phyloP scores from a whole-genome alignment of 371 early-diverging fungal species.

The Coemansia sp. region DNA sequence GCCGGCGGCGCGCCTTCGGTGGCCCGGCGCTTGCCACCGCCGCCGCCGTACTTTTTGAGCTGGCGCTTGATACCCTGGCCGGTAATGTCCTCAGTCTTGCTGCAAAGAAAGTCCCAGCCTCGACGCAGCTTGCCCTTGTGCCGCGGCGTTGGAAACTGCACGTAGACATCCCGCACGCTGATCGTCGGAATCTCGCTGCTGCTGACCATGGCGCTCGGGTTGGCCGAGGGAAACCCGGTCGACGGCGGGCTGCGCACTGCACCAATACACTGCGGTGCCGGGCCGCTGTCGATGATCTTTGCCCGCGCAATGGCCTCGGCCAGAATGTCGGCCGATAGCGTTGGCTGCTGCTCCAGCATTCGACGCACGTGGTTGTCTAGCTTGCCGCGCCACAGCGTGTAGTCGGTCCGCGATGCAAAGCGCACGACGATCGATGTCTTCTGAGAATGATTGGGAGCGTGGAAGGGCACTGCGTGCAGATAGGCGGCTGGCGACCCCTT shows the following conservation, averaged over 20 bases:
- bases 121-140: slow-evolving; percentile 42
- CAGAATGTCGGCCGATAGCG: slow-evolving; percentile 39
- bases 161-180: slow-evolving; percentile 49
- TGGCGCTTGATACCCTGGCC: slow-evolving; percentile 45
- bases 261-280: slow-evolving; percentile 16
- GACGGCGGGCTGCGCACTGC: slow-evolving; percentile 27
- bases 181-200: slow-evolving; percentile 37
- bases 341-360: slow-evolving; percentile 23
- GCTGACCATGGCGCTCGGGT: slow-evolving; percentile 15
- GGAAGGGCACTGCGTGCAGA: slow-evolving; percentile 20
- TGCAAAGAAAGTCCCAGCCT: slow-evolving; percentile 46
- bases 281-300: slow-evolving; percentile 23
- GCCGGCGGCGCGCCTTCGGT: slow-evolving; percentile 16
- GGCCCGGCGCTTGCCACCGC: slow-evolving; percentile 44
- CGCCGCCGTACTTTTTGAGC: slow-evolving; percentile 43
- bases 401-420: slow-evolving; percentile 36
- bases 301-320: slow-evolving; percentile 47
- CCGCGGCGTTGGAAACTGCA: slow-evolving; percentile 35
- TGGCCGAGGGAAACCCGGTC: slow-evolving; percentile 25
- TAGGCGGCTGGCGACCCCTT: slow-evolving; percentile 36
- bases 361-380: slow-evolving; percentile 42
- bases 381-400: slow-evolving; percentile 32
- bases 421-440: slow-evolving; percentile 32
- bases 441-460: slow-evolving; percentile 1
- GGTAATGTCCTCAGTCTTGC: slow-evolving; percentile 49